These are phyloP conservation scores for Beta lomatogona DNA, from an alignment of 179 eudicot species.

Conservation along the genomic window DNA sequence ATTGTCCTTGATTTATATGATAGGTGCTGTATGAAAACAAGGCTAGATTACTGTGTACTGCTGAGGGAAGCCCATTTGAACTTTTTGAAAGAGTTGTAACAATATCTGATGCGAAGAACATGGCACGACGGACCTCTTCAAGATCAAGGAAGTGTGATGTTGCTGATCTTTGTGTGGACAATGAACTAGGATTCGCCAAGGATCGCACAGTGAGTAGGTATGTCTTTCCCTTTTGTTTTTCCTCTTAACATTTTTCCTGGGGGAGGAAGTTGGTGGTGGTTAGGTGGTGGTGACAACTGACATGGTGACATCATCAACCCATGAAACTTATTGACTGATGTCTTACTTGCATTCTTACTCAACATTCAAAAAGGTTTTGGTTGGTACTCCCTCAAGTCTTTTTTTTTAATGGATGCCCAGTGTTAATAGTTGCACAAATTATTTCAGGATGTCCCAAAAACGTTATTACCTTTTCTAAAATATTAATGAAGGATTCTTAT, in stretches of 20 bases:
- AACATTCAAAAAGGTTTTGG: background rate
- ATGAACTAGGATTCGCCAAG: constrained; percentile 91
- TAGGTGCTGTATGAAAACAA: constrained; percentile 95
- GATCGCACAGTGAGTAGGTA: constrained; percentile 96
- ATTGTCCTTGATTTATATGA: background rate
- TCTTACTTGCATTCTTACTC: background rate
- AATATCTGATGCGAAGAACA: constrained; percentile 69
- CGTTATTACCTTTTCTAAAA: too few species aligned
- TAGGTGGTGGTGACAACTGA: too few species aligned
- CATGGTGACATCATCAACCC: background rate
- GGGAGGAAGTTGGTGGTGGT: background rate
- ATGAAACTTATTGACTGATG: background rate
- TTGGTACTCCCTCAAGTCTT: too few species aligned
- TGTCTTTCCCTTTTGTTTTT: background rate
- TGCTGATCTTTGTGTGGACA: constrained; percentile 83
- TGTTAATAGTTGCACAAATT: too few species aligned
- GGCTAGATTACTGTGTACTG: constrained; percentile 83
- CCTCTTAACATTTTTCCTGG: too few species aligned
- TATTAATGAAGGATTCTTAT: too few species aligned
- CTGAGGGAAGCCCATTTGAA: constrained; percentile 77
- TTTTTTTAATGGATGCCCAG: too few species aligned
- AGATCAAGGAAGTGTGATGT: constrained; percentile 76
- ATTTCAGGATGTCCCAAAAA: too few species aligned
- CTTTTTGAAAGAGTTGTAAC: constrained; percentile 79
- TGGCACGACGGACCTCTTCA: constrained; percentile 81